These are phyloP conservation scores for Populus deltoides DNA, from an alignment of 345 rosid species.

Conservation along the genomic window DNA sequence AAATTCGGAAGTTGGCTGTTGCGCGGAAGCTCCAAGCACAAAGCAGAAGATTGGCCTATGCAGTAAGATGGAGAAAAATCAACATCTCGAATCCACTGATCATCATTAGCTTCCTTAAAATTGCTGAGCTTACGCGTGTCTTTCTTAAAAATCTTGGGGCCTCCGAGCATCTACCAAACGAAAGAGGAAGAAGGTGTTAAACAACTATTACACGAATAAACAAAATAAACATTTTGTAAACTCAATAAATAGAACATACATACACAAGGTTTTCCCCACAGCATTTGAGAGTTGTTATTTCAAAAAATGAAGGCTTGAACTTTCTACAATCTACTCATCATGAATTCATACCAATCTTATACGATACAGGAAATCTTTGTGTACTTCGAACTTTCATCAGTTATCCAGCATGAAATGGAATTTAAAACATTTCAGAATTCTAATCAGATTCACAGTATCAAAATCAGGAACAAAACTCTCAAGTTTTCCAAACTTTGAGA, in stretches of 20 bases:
- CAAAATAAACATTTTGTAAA: background rate
- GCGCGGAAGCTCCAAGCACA: slow-evolving; percentile 50
- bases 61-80: slow-evolving; percentile 45
- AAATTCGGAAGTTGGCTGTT: slow-evolving; percentile 30
- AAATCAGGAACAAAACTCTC: background rate
- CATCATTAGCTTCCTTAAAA: slow-evolving; percentile 32
- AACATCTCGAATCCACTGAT: slow-evolving; percentile 44
- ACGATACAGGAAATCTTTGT: background rate
- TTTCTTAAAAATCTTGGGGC: slow-evolving; percentile 30
- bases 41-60: slow-evolving; percentile 50
- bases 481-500: background rate
- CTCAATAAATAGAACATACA: too few species aligned
- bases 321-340: background rate
- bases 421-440: background rate
- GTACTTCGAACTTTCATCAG: background rate
- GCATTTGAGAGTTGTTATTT: background rate
- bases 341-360: background rate
- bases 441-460: background rate
- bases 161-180: slow-evolving; percentile 28
- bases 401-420: background rate
- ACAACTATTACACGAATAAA: background rate
- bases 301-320: background rate
- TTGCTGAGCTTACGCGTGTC: slow-evolving; percentile 8
- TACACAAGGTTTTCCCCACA: background rate
- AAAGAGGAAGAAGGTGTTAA: background rate